A percentile compares a stretch with the other conserved stretches of the same genome.
Evolutionary conservation across 495 filamentous ascomycete species (phyloP).

Genomic region (Tuber borchii): DNA sequence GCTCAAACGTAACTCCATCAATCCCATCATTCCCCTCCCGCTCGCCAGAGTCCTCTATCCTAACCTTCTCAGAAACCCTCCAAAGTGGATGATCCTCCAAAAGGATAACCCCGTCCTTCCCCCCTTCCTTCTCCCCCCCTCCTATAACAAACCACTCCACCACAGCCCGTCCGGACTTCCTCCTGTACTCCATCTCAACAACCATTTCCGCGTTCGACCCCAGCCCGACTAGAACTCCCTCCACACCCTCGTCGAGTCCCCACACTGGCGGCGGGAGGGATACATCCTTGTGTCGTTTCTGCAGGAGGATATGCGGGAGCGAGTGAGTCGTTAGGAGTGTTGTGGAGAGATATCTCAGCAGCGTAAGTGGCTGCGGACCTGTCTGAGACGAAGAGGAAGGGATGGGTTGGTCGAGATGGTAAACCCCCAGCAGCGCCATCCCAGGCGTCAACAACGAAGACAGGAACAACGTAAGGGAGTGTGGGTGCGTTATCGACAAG

Average conservation of each 20-base stretch:
- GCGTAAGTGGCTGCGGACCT: constrained; percentile 57
- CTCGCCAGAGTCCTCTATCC: constrained; percentile 40
- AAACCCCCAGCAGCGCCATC: constrained; percentile 55
- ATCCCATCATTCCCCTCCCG: constrained; percentile 51
- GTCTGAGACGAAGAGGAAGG: constrained; percentile 45
- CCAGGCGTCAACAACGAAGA: constrained; percentile 52
- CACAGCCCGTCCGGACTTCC: constrained; percentile 71
- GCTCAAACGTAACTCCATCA: constrained; percentile 65
- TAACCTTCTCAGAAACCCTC: constrained; percentile 45
- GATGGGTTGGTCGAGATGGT: constrained; percentile 57
- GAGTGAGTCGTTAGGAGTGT: constrained; percentile 56
- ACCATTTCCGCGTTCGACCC: constrained; percentile 56
- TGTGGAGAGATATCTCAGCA: constrained; percentile 61
- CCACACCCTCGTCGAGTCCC: constrained; percentile 64
- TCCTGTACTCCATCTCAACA: constrained; percentile 75
- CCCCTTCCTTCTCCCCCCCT: constrained; percentile 28
- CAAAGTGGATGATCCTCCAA: constrained; percentile 74
- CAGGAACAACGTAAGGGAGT: constrained; percentile 51
- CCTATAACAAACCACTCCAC: constrained; percentile 69
- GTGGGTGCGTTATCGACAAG: constrained; percentile 44
- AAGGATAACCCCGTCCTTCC: constrained; percentile 52
- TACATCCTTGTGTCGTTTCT: constrained; percentile 61
- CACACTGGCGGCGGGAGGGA: constrained; percentile 65
- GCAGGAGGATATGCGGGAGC: constrained; percentile 62
- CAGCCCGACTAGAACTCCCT: constrained; percentile 38